Base-by-base conservation (phyloP, 1,139 yeast genomes). In the Geotrichum candidum region DNA sequence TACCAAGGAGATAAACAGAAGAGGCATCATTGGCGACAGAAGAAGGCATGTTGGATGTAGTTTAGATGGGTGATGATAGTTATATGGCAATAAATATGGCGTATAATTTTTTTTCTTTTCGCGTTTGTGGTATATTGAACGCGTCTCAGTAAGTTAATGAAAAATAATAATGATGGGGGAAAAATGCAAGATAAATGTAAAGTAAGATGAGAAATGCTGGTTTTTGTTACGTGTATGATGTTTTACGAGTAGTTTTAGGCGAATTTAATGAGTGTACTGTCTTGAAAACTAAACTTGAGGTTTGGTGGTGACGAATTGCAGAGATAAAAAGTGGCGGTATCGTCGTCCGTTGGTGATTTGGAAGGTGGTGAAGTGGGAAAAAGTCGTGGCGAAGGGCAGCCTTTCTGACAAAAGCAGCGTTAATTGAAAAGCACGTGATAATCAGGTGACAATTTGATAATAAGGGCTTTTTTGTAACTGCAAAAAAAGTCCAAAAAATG, bases 11-110 rank as follows among this genome's bases (percentile, higher is more conserved):
- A 54, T 63, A 63, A 9, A 63, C 62, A 51, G 55, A 51, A 11
- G 59, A 52, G 25, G 50, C 5, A 52, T 63, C 60, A 50, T 56
- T 51, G n/a, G 60, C 57, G 48, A 61, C 57, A 29, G 65, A 63
- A 23, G 63, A 57, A 23, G 65, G 65, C 65, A 63, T 63, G 27
- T 41, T 52, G n/a, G 38, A 23, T 6, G 5, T 11, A 27, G 41
- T 50, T 25, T 9, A 25, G 52, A 22, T 25, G 52, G 22, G 18
- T n/a, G 52, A 23, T 23, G 13, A 27, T 7, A 50, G 29, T 18
- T 50, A 50, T 50, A 22, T 25, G 31, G 3, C 3, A 50, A 50
- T 50, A 11, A 9, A 6, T 50, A 50, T 50, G 13, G n/a, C 18
- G 27, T 13, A 7, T 18, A 18, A 50, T n/a, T 5, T 9, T 22